Percentiles rank a stretch among this genome's conserved stretches.
Conservation (phyloP, 2,329 filamentous ascomycete genomes). For the Blumeria graminis region DNA sequence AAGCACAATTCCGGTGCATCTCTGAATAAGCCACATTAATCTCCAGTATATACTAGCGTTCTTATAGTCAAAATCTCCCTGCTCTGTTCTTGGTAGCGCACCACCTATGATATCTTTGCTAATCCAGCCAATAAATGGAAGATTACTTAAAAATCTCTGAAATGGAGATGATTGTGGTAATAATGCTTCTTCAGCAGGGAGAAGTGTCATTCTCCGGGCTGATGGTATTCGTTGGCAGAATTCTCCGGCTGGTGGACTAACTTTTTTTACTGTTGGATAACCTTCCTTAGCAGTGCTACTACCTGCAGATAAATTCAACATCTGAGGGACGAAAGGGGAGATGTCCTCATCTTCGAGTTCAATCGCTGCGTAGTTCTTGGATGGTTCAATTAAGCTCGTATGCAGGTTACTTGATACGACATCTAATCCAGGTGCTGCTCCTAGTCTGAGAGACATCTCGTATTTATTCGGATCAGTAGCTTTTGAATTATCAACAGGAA, state of each 20-base stretch:
- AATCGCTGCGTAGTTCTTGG: not conserved
- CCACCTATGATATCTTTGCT: conserved; percentile 48
- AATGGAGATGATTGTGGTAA: conserved; percentile 41
- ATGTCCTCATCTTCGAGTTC: conserved; percentile 9
- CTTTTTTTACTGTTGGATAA: conserved; percentile 1
- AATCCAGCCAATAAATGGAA: conserved; percentile 51
- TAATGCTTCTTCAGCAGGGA: conserved; percentile 45
- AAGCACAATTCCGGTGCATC: conserved; percentile 31
- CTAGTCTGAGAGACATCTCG: not conserved
- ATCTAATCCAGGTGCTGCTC: too few relatives aligned
- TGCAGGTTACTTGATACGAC: not conserved
- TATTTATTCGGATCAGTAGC: too few relatives aligned
- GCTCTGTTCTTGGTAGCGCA: conserved; percentile 46
- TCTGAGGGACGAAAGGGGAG: conserved; percentile 10
- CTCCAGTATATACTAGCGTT: conserved; percentile 43
- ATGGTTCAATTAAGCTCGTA: not conserved
- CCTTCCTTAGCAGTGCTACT: conserved; percentile 9
- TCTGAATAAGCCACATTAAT: conserved; percentile 37
- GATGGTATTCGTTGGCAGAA: conserved; percentile 38
- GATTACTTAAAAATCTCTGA: conserved; percentile 36
- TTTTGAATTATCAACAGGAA: conserved; percentile 18
- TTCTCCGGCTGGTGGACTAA: conserved; percentile 13
- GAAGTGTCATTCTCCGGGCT: conserved; percentile 37
- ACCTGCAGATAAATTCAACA: conserved; percentile 31
- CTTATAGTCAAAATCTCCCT: conserved; percentile 56